phyloP scores from a whole-genome alignment of 768 basidiomycete species.

The Rhodosporidiobolus odoratus region DNA sequence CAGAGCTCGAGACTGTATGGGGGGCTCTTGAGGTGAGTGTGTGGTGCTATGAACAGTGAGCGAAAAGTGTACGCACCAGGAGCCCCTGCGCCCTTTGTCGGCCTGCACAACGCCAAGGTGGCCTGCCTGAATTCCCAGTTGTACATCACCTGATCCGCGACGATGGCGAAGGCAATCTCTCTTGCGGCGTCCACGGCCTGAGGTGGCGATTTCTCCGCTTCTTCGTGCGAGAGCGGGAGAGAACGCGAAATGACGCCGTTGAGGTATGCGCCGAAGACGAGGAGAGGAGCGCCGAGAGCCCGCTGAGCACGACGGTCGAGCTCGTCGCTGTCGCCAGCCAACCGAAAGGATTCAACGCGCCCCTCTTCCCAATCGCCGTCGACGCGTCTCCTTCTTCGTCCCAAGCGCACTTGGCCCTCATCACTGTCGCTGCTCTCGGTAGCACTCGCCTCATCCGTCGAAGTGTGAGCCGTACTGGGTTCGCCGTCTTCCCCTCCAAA shows the following conservation, averaged over 20 bases:
- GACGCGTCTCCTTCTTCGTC: background rate
- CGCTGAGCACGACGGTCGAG: background rate
- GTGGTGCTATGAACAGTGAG: background rate
- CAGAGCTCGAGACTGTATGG: constrained; percentile 1
- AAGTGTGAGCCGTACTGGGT: background rate
- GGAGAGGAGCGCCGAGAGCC: constrained; percentile 4
- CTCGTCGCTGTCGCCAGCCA: no score
- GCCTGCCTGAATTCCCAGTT: background rate
- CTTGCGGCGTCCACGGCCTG: background rate
- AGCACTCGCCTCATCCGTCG: background rate
- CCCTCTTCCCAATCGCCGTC: background rate
- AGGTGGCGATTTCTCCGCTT: background rate
- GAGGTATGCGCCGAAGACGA: background rate
- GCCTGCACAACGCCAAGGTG: background rate
- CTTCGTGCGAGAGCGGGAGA: background rate
- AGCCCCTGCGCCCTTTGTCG: background rate
- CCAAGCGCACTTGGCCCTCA: background rate
- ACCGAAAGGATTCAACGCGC: no score
- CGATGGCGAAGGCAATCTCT: background rate
- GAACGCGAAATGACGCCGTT: background rate
- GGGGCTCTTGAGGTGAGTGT: background rate
- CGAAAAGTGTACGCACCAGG: background rate
- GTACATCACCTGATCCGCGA: constrained; percentile 3
- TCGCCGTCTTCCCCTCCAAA: background rate
- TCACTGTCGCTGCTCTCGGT: background rate